Percentiles rank a stretch among this genome's conserved stretches.
phyloP scores from a whole-genome alignment of 2,329 filamentous ascomycete species.

The Exophiala oligosperma region DNA sequence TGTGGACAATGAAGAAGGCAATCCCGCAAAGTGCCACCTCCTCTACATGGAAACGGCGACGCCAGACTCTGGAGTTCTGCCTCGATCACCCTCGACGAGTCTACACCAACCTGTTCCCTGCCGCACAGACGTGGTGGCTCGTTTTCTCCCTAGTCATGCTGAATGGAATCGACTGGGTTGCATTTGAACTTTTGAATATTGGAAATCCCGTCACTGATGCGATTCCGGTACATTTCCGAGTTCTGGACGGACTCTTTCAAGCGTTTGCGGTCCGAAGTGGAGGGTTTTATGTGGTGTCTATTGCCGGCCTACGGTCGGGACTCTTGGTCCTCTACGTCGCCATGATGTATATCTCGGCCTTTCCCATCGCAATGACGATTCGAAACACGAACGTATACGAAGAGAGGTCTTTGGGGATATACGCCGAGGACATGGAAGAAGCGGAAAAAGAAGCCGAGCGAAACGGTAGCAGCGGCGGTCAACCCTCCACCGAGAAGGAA shows the following conservation, averaged over 20 bases:
- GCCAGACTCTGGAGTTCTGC: slow-evolving; percentile 54
- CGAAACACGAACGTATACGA: slow-evolving; percentile 75
- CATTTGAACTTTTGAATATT: slow-evolving; percentile 44
- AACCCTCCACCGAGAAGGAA: not conserved
- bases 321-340: slow-evolving; percentile 82
- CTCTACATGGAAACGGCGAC: slow-evolving; percentile 40
- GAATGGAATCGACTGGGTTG: slow-evolving; percentile 55
- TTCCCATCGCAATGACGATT: slow-evolving; percentile 93
- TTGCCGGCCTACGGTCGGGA: slow-evolving; percentile 51
- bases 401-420: slow-evolving; percentile 65
- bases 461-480: not conserved
- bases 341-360: slow-evolving; percentile 99
- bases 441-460: not conserved
- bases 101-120: slow-evolving; percentile 63
- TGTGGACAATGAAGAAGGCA: slow-evolving; percentile 57
- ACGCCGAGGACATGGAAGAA: slow-evolving; percentile 37
- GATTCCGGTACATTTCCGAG: slow-evolving; percentile 47
- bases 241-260: slow-evolving; percentile 61
- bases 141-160: slow-evolving; percentile 52
- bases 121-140: slow-evolving; percentile 60
- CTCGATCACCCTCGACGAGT: slow-evolving; percentile 64
- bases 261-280: slow-evolving; percentile 53
- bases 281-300: slow-evolving; percentile 51
- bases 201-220: slow-evolving; percentile 48
- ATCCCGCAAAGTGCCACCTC: slow-evolving; percentile 38